Conservation (phyloP, 2,329 filamentous ascomycete genomes). For the Diaporthe sp. region DNA sequence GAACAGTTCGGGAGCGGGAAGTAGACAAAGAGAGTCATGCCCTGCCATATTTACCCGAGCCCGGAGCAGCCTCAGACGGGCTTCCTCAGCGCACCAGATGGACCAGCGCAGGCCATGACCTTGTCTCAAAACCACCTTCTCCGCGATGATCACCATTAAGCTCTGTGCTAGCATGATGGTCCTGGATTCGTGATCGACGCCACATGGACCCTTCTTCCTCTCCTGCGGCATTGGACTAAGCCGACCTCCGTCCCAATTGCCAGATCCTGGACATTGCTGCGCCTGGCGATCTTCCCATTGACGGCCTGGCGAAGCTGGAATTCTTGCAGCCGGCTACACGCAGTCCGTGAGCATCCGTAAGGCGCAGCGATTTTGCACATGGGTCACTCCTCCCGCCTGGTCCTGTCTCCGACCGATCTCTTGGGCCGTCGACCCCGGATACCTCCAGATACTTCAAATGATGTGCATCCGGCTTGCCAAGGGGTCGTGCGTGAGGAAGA, state of each 20-base stretch:
- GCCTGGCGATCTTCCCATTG: neutral
- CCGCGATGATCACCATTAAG: slow-evolving; percentile 31
- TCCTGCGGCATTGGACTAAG: slow-evolving; percentile 13
- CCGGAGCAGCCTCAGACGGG: slow-evolving; percentile 2
- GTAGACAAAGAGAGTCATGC: slow-evolving; percentile 14
- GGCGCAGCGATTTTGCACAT: neutral
- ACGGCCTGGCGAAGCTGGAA: neutral
- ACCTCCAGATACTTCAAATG: neutral
- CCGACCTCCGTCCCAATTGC: slow-evolving; percentile 18
- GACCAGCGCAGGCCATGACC: slow-evolving; percentile 14
- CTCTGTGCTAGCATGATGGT: slow-evolving; percentile 18
- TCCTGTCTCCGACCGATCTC: neutral
- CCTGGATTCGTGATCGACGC: slow-evolving; percentile 28
- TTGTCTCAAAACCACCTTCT: slow-evolving; percentile 6
- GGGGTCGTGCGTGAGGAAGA: slow-evolving; percentile 7
- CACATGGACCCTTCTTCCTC: slow-evolving; percentile 7
- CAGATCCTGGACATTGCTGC: neutral
- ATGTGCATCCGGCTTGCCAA: neutral
- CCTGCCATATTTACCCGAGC: neutral
- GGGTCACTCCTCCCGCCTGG: neutral
- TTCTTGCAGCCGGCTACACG: slow-evolving; percentile 5
- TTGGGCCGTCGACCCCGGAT: neutral
- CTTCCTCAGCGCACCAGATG: neutral
- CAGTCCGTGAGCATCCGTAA: slow-evolving; percentile 16
- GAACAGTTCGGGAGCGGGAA: neutral